Base-by-base conservation (phyloP, 495 filamentous ascomycete genomes). In the Aspergillus bridgeri region DNA sequence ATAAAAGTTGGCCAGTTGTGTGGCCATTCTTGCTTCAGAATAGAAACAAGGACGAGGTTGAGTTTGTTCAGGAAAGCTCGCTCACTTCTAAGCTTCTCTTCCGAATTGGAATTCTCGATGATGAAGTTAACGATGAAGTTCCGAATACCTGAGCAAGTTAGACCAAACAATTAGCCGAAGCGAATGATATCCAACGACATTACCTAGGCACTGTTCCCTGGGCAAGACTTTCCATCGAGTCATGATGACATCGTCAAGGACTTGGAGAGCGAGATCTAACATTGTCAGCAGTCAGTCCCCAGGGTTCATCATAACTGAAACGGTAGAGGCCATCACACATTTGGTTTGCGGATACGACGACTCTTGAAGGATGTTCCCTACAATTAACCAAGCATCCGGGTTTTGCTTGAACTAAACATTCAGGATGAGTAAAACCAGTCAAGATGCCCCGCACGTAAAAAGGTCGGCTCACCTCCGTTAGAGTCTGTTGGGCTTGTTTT, bases 1-100 rank as follows among this genome's bases (percentile, higher is more conserved):
- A 98, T 97, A 73, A 99, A 99, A 7, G 91, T 96, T 8, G 95
- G 94, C 94, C 94, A 99, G 78, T 98, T 94, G 70, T 97, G 93
- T n/a, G 94, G 94, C 94, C 94, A 99, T 73, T 99, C 94, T 74
- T 99, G 94, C 79, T 99, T 99, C 65, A 99, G 76, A 55, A 99
- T 94, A 38, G 91, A 96, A 60, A 99, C 90, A 53, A 99, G 87
- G 21, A 97, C 93, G 52, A 99, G 84, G 61, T 99, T 98, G 47
- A 99, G 83, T 77, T 99, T 98, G 80, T 97, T 98, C 65, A 99
- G 72, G 25, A 99, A 87, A 43, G 91, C 89, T 58, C 89, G 84
- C 67, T 99, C 86, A 53, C 79, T 76, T 62, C 85, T 86, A 42
- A 96, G 81, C 59, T 85, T 88, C 66, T 96, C 92, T 69, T 97